Evolutionary conservation across 1,139 yeast genomes (phyloP).

Genomic region (Candida dubliniensis): DNA sequence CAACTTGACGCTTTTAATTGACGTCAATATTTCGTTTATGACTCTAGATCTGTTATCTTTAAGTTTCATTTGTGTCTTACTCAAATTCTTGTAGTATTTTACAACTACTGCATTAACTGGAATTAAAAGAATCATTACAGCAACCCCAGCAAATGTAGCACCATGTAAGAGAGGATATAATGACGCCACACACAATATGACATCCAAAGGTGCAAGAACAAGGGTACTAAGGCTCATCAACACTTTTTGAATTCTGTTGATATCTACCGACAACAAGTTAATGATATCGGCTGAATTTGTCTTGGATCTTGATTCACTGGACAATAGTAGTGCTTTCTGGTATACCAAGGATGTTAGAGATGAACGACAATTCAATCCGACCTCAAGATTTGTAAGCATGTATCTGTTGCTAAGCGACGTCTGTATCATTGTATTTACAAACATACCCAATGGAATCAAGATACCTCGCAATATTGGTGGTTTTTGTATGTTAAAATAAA

Average conservation of each 20-base stretch:
- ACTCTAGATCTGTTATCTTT: conserved; percentile 43
- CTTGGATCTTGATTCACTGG: conserved; percentile 29
- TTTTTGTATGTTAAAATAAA: conserved; percentile 40
- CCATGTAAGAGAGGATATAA: conserved; percentile 28
- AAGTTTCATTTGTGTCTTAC: conserved; percentile 63
- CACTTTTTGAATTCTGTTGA: conserved; percentile 23
- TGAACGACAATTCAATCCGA: conserved; percentile 55
- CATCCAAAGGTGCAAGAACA: conserved; percentile 27
- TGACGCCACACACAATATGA: conserved; percentile 24
- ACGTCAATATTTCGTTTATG: conserved; percentile 33
- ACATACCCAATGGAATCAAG: conserved; percentile 51
- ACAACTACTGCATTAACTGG: conserved; percentile 40
- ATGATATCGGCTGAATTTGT: conserved; percentile 37
- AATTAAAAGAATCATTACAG: conserved; percentile 25
- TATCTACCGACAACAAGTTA: conserved; percentile 35
- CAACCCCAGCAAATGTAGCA: conserved; percentile 33
- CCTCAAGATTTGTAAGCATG: conserved; percentile 50
- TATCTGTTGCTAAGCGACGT: conserved; percentile 53
- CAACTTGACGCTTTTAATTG: conserved; percentile 36
- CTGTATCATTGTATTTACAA: conserved; percentile 44
- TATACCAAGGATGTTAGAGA: conserved; percentile 49
- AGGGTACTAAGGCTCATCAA: conserved; percentile 25
- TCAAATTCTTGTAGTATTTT: conserved; percentile 44
- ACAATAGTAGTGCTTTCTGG: conserved; percentile 29
- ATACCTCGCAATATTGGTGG: conserved; percentile 53